phyloP scores from a whole-genome alignment of 2,329 filamentous ascomycete genomes.

The Pestalotiopsis sp. region DNA sequence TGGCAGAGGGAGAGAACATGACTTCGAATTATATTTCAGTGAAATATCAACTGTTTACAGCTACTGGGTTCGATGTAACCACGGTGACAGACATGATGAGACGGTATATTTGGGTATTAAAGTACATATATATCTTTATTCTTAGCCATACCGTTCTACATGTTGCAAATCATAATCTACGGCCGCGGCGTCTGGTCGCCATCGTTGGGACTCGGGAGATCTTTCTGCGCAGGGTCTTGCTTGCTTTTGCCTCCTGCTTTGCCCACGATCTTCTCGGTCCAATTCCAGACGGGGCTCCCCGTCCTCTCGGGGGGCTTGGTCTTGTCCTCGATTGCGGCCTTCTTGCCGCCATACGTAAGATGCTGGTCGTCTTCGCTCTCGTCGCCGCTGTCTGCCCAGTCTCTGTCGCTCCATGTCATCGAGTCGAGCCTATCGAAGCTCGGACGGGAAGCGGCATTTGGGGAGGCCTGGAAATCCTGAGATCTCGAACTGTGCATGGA shows the following conservation, averaged over 20 bases:
- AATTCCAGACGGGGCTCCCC: conserved; percentile 36
- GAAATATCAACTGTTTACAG: too few species aligned
- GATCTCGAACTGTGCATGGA: conserved; percentile 11
- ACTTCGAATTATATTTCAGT: too few species aligned
- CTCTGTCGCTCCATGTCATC: conserved; percentile 65
- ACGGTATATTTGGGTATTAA: too few species aligned
- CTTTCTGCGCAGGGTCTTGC: conserved; percentile 11
- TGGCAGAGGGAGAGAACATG: too few species aligned
- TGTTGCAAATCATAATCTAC: not conserved
- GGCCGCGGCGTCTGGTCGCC: not conserved
- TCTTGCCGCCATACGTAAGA: conserved; percentile 20
- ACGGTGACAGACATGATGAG: too few species aligned
- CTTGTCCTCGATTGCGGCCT: conserved; percentile 14
- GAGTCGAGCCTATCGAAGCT: conserved; percentile 47
- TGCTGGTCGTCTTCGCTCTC: conserved; percentile 39
- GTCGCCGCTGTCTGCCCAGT: conserved; percentile 57
- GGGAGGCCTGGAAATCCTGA: not conserved
- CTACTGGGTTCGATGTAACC: too few species aligned
- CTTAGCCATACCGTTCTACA: not conserved
- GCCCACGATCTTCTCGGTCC: conserved; percentile 44
- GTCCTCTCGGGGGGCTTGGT: conserved; percentile 17
- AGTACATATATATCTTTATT: not conserved
- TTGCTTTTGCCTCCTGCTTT: conserved; percentile 28
- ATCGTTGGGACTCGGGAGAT: conserved; percentile 14
- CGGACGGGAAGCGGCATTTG: conserved; percentile 25